Percentiles rank a stretch among this genome's conserved stretches.
Conservation (phyloP, 23 red algal genomes). For the Pyropia yezoensis region DNA sequence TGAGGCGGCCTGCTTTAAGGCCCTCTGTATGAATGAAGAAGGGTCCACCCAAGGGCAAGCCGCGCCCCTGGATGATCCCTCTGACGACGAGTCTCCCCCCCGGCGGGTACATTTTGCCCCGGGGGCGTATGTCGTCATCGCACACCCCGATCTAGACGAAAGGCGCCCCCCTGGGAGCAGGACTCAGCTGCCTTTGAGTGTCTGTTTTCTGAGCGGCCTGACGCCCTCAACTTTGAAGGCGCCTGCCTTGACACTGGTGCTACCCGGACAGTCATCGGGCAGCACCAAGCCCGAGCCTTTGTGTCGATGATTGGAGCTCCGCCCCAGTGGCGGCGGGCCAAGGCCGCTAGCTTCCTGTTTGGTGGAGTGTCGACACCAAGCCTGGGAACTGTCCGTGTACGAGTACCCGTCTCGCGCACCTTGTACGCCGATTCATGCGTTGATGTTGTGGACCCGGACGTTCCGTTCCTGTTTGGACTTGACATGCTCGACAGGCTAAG, state of each 20-base stretch:
- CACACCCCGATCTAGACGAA: too few species aligned
- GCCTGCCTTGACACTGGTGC: constrained; percentile 18
- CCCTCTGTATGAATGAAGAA: too few species aligned
- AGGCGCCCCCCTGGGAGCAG: too few species aligned
- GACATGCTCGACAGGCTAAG: constrained; percentile 5
- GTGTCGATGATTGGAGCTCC: neutral
- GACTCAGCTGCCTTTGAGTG: too few species aligned
- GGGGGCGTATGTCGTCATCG: too few species aligned
- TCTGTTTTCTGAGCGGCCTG: too few species aligned
- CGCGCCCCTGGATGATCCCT: too few species aligned
- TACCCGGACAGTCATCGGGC: constrained; percentile 3
- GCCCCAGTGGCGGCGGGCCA: neutral
- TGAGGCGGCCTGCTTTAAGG: too few species aligned
- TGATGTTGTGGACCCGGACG: constrained; percentile 4
- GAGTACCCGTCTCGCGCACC: constrained; percentile 3
- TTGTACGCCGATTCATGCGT: neutral
- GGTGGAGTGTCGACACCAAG: neutral
- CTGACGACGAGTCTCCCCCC: too few species aligned
- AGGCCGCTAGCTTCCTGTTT: neutral
- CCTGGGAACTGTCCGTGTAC: neutral
- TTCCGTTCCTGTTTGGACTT: constrained; percentile 18
- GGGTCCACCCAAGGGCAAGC: too few species aligned
- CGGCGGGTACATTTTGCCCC: too few species aligned
- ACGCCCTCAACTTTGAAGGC: too few species aligned
- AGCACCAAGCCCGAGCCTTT: constrained; percentile 1